Conservation (phyloP, 2,329 filamentous ascomycete species). For the Fusarium sp. region DNA sequence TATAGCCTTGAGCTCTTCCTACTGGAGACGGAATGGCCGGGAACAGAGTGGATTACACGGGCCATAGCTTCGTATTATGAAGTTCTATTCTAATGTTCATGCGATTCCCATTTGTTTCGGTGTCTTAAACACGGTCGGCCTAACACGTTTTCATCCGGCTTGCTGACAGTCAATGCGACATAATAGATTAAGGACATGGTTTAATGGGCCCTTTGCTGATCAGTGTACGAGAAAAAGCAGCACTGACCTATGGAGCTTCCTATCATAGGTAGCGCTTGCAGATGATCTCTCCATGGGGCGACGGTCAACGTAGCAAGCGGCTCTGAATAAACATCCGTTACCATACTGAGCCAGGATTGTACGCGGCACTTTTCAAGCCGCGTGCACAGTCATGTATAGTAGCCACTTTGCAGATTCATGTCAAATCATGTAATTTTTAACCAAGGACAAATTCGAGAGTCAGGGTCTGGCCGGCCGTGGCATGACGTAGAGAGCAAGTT, state of each 20-base stretch:
- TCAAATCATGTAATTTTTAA: background rate
- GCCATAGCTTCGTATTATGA: background rate
- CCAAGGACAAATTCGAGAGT: background rate
- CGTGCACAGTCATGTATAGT: background rate
- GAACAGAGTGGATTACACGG: background rate
- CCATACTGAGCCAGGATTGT: conserved; percentile 40
- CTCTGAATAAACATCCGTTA: background rate
- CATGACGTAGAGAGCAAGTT: too few relatives aligned
- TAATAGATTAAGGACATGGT: background rate
- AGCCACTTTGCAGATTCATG: background rate
- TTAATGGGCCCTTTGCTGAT: background rate
- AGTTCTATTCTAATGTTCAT: background rate
- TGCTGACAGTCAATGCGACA: background rate
- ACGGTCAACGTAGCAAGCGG: background rate
- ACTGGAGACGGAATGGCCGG: background rate
- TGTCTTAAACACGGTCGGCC: background rate
- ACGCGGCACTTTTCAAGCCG: background rate
- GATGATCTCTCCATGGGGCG: background rate
- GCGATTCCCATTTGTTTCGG: background rate
- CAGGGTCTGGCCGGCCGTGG: too few relatives aligned
- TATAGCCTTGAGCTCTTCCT: background rate
- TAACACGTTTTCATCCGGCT: background rate
- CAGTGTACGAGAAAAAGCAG: background rate
- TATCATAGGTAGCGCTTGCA: background rate
- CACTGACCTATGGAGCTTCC: background rate